Evolutionary conservation across 2,329 filamentous ascomycete genomes (phyloP).

Genomic region (Pseudogymnoascus sp.): DNA sequence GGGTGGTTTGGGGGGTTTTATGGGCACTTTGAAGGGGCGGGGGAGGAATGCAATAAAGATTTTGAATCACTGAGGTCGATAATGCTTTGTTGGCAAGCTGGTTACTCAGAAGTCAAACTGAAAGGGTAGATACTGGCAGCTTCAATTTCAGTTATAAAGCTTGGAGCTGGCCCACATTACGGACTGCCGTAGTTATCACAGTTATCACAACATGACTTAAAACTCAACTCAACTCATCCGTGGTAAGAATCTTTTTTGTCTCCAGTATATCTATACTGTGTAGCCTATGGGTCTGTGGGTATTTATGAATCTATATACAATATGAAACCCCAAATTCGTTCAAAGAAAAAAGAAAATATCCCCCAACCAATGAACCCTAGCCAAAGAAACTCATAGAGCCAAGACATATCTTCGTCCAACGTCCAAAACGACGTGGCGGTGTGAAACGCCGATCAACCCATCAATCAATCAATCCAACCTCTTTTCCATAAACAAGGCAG

Average conservation of each 20-base stretch:
- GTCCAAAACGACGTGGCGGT: not conserved
- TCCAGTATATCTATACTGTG: not conserved
- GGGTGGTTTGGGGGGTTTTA: too few relatives aligned
- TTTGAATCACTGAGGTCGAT: not conserved
- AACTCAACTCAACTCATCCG: not conserved
- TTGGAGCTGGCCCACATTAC: too few relatives aligned
- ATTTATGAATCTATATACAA: not conserved
- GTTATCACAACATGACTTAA: not conserved
- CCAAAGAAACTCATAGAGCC: not conserved
- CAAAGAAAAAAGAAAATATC: not conserved
- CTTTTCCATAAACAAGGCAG: not conserved
- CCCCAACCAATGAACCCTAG: not conserved
- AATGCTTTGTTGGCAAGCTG: not conserved
- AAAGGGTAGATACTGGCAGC: not conserved
- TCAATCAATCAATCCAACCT: not conserved
- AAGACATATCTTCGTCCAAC: not conserved
- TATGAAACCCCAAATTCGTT: not conserved
- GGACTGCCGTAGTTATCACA: not conserved
- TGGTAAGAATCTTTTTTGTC: not conserved
- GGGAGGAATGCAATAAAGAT: not conserved
- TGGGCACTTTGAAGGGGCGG: not conserved
- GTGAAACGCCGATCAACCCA: not conserved
- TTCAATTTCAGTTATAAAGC: not conserved
- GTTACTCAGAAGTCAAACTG: not conserved
- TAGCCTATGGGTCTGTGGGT: not conserved